These are phyloP conservation scores for Stephania japonica DNA, from an alignment of 164 flowering plant genomes.

Conservation along the genomic window DNA sequence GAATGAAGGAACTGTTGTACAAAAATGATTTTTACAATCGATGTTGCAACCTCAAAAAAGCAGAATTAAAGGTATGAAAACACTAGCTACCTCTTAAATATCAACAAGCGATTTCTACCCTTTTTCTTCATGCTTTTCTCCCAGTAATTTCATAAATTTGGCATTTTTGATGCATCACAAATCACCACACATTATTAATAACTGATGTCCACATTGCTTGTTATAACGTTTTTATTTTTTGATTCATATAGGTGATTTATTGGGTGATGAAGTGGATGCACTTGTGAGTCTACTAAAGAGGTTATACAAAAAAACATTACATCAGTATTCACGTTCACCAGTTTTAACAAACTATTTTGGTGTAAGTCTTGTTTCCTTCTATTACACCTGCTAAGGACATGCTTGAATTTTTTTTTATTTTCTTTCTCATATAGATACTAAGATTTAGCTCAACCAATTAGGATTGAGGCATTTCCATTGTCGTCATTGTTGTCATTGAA, in stretches of 20 bases:
- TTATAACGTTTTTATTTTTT: too few relatives aligned
- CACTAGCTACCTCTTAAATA: neutral
- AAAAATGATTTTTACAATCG: slow-evolving; percentile 52
- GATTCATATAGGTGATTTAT: too few relatives aligned
- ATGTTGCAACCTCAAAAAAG: slow-evolving; percentile 56
- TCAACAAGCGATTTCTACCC: neutral
- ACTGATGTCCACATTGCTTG: too few relatives aligned
- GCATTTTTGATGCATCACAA: neutral
- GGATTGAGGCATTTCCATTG: too few relatives aligned
- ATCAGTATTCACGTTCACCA: slow-evolving; percentile 53
- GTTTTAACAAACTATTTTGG: slow-evolving; percentile 35
- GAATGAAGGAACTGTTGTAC: slow-evolving; percentile 35
- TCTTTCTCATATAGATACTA: too few relatives aligned
- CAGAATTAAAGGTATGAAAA: slow-evolving; percentile 64
- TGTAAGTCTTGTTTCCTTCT: slow-evolving; percentile 26
- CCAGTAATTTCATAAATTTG: too few relatives aligned
- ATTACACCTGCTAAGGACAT: neutral
- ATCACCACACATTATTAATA: too few relatives aligned
- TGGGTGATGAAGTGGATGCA: slow-evolving; percentile 70
- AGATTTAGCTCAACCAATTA: too few relatives aligned
- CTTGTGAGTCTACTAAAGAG: slow-evolving; percentile 53
- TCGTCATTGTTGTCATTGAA: neutral
- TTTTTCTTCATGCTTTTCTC: neutral
- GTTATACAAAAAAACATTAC: slow-evolving; percentile 29
- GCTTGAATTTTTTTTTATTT: neutral